Base-by-base conservation (phyloP, 164 flowering plant genomes). In the grape (Vitis vinifera) region DNA sequence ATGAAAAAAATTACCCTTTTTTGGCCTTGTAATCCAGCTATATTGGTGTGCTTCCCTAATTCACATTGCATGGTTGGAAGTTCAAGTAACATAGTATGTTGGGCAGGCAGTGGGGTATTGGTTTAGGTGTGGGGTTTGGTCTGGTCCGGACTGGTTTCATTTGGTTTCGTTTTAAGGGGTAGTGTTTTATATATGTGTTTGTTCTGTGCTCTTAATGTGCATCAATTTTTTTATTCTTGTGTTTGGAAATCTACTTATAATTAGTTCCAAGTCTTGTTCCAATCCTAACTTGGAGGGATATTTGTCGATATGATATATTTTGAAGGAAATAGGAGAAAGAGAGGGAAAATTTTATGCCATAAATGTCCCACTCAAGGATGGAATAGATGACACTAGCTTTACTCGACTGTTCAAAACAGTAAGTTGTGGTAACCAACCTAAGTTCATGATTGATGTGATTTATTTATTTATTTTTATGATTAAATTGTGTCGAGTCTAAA, bases 341-440 rank as follows among this genome's bases (percentile, higher is more conserved):
- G 98, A 95, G 88, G 98, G 98, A 61, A 95, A 89, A 78, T 86
- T 76, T 66, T 95, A 95, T 81, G 94, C 99, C 69, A 93, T 95
- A 57, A 95, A 93, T 85, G 97, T 95, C 49, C 98, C 99, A 15
- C 89, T 95, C 67, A 95, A 89, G 84, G 91, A 95, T 81, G 99
- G 99, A 72, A 93, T 95, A 80, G 98, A 93, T 80, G 99, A 95
- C 75, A 50, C 82, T 51, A 89, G 97, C 81, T 95, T 95, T 82
- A 89, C 85, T 64, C 83, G 97, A 62, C 92, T 95, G 62, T 95
- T 95, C 81, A 95, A 90, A 70, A 84, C 86, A 12, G 99, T 95
- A 81, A 85, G 94, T 83, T 77, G 48, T 65, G 9, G 15, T 55
- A 8, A 50, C 13, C 51, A 63, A 51, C 27, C 8, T 19, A 5